These are phyloP conservation scores for Fusarium nematophilum DNA, from an alignment of 2,329 filamentous ascomycete species.

Conservation along the genomic window DNA sequence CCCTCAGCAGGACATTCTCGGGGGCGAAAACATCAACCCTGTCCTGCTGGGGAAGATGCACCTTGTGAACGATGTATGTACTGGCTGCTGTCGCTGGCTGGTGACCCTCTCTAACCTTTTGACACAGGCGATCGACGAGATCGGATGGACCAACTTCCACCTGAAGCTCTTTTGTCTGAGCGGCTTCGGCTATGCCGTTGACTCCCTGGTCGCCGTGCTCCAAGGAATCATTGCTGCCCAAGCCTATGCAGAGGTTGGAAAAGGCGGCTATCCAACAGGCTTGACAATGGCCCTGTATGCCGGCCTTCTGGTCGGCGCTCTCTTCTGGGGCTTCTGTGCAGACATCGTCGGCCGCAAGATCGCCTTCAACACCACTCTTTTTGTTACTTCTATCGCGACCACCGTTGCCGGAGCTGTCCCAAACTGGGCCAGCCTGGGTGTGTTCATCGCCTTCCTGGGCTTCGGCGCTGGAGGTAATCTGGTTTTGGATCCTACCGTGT, in stretches of 20 bases:
- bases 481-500: constrained; percentile 68
- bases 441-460: constrained; percentile 69
- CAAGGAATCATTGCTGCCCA: constrained; percentile 68
- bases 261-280: constrained; percentile 49
- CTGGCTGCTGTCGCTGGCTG: neutral
- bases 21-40: constrained; percentile 1
- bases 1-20: neutral
- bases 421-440: constrained; percentile 69
- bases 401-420: constrained; percentile 72
- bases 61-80: constrained; percentile 28
- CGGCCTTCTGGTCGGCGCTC: constrained; percentile 61
- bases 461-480: constrained; percentile 75
- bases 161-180: constrained; percentile 70
- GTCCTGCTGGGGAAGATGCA: constrained; percentile 21
- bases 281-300: constrained; percentile 67
- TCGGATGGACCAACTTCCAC: constrained; percentile 63
- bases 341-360: constrained; percentile 73
- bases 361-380: constrained; percentile 72
- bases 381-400: constrained; percentile 69
- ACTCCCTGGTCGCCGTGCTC: constrained; percentile 66
- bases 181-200: constrained; percentile 64
- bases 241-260: constrained; percentile 60
- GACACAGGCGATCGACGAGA: constrained; percentile 56
- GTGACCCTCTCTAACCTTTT: neutral
- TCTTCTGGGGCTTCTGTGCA: constrained; percentile 73